Conservation (phyloP, 1,284 basidiomycete species). For the Leccinum insolens region DNA sequence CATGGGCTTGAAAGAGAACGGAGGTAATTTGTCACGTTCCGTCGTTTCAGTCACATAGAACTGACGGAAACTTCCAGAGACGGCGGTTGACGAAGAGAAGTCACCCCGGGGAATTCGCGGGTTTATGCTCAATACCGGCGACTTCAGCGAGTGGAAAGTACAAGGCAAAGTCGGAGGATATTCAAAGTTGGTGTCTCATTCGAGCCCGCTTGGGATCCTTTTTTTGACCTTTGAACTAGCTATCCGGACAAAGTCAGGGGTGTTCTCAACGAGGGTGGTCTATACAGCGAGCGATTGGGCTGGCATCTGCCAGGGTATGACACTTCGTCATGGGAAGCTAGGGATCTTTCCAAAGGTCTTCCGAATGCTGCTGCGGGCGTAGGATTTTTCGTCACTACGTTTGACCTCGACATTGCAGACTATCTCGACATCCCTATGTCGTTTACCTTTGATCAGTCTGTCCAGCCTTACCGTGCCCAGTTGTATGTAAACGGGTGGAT, state of each 20-base stretch:
- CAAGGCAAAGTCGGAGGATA: conserved; percentile 84
- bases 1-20: conserved; percentile 73
- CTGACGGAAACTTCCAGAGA: conserved; percentile 19
- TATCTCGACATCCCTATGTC: conserved; percentile 67
- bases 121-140: conserved; percentile 62
- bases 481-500: conserved; percentile 87
- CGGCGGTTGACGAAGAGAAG: conserved; percentile 44
- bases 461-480: conserved; percentile 69
- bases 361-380: conserved; percentile 61
- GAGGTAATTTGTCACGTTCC: conserved; percentile 35
- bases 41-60: conserved; percentile 14
- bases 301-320: conserved; percentile 83
- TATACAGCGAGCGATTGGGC: conserved; percentile 75
- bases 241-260: conserved; percentile 73
- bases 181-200: conserved; percentile 49
- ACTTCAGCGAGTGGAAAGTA: conserved; percentile 74
- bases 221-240: conserved; percentile 24
- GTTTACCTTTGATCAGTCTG: conserved; percentile 64
- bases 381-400: conserved; percentile 78
- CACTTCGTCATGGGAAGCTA: conserved; percentile 57
- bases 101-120: conserved; percentile 80
- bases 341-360: conserved; percentile 58
- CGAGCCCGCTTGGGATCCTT: background rate
- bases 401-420: conserved; percentile 60
- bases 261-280: conserved; percentile 78